Evolutionary conservation across 2,329 filamentous ascomycete genomes (phyloP), one percentile per base, ranked within the genome.

Genomic region (Xylaria sp.): DNA sequence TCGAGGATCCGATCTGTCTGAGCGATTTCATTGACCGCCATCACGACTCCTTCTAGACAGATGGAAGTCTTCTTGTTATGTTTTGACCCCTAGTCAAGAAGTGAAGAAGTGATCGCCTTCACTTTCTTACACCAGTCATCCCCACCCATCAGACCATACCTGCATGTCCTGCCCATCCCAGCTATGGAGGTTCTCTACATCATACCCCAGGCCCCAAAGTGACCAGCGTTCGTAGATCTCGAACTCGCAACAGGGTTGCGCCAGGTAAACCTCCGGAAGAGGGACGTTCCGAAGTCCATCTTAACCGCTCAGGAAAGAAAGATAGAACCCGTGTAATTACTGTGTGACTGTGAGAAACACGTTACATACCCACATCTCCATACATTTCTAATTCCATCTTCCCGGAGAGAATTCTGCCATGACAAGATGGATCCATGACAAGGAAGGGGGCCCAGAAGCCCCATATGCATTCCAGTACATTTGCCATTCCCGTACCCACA

Each of bases 101-200:
- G 23, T n/a, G 4, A 30, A 30, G 23, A 5, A 6, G 23, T 30
- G 23, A 30, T 5, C 23, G 23, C 5, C 23, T 30, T 30, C 23
- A 5, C 23, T 30, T 23, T 30, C 23, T 30, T 30, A 30, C 9
- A 34, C 44, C 6, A 34, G 6, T 46, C 47, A 11, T 53, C 42
- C 10, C 50, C 37, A 46, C 53, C 7, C 34, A 59, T 58, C 44
- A 51, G 48, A 8, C 47, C 51, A 57, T 44, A 42, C 52, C 16
- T 57, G 54, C 30, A 46, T 54, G 37, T 23, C 39, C 2, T 1
- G 3, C 16, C 10, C 18, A 6, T 56, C 37, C 16, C 30, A 42
- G 11, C 11, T 13, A 42, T 42, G 37, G 37, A 42, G 37, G 23
- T 48, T 30, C 18, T 49, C 16, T 49, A 49, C 9, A 11, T 39